Evolutionary conservation across 352 stramenopile genomes (phyloP).

Genomic region (Globisporangium abappressorium): DNA sequence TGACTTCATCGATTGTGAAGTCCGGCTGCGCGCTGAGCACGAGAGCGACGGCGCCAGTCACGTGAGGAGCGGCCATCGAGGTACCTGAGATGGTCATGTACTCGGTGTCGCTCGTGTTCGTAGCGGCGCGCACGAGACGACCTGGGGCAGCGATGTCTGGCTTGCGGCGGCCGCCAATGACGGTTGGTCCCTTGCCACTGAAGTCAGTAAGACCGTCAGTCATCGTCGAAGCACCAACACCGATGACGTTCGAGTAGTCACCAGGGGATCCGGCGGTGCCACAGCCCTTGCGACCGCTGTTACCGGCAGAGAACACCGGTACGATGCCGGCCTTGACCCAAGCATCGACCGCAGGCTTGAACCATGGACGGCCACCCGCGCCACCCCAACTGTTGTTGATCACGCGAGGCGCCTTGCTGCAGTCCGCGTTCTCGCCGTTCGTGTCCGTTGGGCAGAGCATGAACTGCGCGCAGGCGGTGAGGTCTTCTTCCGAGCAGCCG

Average conservation of each 20-base stretch:
- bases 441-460: slow-evolving; percentile 12
- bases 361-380: slow-evolving; percentile 12
- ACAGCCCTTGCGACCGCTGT: slow-evolving; percentile 21
- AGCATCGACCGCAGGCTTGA: slow-evolving; percentile 14
- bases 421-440: slow-evolving; percentile 7
- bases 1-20: slow-evolving; percentile 13
- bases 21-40: slow-evolving; percentile 16
- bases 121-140: slow-evolving; percentile 10
- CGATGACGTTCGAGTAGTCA: slow-evolving; percentile 32
- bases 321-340: slow-evolving; percentile 29
- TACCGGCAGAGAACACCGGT: slow-evolving; percentile 19
- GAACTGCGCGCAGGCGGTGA: slow-evolving; percentile 8
- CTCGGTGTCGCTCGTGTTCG: not conserved
- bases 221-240: slow-evolving; percentile 26
- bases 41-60: slow-evolving; percentile 21
- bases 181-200: slow-evolving; percentile 26
- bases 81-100: slow-evolving; percentile 20
- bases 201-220: slow-evolving; percentile 22
- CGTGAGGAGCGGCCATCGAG: slow-evolving; percentile 25
- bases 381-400: slow-evolving; percentile 26
- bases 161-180: slow-evolving; percentile 17
- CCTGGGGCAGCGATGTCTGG: slow-evolving; percentile 30
- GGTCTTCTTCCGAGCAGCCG: slow-evolving; percentile 11
- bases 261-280: slow-evolving; percentile 23
- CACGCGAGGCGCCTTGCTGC: slow-evolving; percentile 16